Evolutionary conservation across 805 yeast genomes (phyloP).

Genomic region (Candida ipomoeae): DNA sequence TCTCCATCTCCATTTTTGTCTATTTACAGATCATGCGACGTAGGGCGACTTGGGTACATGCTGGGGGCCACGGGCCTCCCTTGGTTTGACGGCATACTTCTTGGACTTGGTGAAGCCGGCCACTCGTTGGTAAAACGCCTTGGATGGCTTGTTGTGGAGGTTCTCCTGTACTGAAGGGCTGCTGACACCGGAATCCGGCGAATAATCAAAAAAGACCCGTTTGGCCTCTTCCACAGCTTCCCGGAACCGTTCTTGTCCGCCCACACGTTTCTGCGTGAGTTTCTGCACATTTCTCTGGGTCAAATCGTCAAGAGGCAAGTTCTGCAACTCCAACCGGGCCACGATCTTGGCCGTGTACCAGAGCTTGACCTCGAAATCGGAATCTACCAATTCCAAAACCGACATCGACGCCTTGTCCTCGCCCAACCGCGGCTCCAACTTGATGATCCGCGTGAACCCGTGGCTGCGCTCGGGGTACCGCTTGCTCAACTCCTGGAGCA

Average conservation of each 20-base stretch:
- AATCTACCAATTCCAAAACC: slow-evolving; percentile 79
- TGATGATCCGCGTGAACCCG: slow-evolving; percentile 83
- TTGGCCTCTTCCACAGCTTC: slow-evolving; percentile 55
- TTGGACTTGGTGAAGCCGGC: slow-evolving; percentile 26
- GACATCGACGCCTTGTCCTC: slow-evolving; percentile 87
- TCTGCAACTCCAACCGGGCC: slow-evolving; percentile 72
- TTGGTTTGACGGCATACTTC: slow-evolving; percentile 30
- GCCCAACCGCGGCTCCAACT: slow-evolving; percentile 79
- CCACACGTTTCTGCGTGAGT: slow-evolving; percentile 41
- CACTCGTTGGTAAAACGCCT: slow-evolving; percentile 22
- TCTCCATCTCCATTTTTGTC: neutral
- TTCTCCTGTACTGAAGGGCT: slow-evolving; percentile 23
- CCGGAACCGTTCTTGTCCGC: slow-evolving; percentile 52
- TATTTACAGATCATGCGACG: slow-evolving; percentile 10
- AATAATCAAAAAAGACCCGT: slow-evolving; percentile 31
- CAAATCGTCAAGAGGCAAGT: slow-evolving; percentile 42
- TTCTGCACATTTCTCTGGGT: slow-evolving; percentile 57
- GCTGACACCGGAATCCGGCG: slow-evolving; percentile 27
- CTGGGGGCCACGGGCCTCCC: slow-evolving; percentile 18
- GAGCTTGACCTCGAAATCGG: slow-evolving; percentile 58
- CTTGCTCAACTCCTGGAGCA: slow-evolving; percentile 59
- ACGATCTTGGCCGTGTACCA: slow-evolving; percentile 79
- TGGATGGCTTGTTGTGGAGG: slow-evolving; percentile 31
- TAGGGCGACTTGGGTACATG: slow-evolving; percentile 33
- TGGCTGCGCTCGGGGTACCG: slow-evolving; percentile 62